phyloP scores from a whole-genome alignment of 2,329 filamentous ascomycete genomes.

The Trichophyton mentagrophytes region DNA sequence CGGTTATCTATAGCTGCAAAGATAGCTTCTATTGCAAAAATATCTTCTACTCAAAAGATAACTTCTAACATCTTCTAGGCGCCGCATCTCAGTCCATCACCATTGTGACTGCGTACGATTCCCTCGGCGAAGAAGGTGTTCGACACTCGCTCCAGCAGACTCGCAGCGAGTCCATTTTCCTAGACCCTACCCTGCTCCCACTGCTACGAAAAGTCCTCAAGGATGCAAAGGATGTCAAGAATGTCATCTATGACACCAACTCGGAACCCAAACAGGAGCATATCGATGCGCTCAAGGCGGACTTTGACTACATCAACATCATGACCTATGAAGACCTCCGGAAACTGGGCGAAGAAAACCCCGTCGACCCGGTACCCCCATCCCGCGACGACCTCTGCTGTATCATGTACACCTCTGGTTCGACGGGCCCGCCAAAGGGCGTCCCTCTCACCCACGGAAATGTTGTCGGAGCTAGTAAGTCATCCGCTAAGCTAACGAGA shows the following conservation, averaged over 20 bases:
- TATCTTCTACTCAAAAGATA: background rate
- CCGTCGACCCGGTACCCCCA: too few relatives aligned
- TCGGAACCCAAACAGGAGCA: constrained; percentile 37
- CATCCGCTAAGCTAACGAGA: background rate
- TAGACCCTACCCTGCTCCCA: constrained; percentile 29
- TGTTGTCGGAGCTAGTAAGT: constrained; percentile 63
- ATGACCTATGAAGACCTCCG: constrained; percentile 40
- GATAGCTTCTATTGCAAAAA: background rate
- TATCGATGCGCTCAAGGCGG: constrained; percentile 38
- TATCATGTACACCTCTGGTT: constrained; percentile 64
- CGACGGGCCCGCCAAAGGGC: constrained; percentile 74
- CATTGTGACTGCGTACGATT: constrained; percentile 53
- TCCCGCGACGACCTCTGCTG: too few relatives aligned
- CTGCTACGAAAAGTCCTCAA: constrained; percentile 41
- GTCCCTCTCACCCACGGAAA: constrained; percentile 66
- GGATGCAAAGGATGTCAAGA: constrained; percentile 40
- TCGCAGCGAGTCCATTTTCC: constrained; percentile 23
- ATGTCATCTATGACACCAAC: constrained; percentile 44
- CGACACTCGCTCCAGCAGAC: constrained; percentile 24
- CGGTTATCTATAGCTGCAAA: background rate
- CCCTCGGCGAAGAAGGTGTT: constrained; percentile 24
- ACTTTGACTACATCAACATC: constrained; percentile 39
- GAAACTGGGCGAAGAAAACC: too few relatives aligned
- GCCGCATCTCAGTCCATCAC: constrained; percentile 72
- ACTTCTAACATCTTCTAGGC: constrained; percentile 25